A percentile compares a stretch with the other conserved stretches of the same genome.
Conservation (phyloP, 2,329 filamentous ascomycete species). For the Ophiostoma tasmaniense region DNA sequence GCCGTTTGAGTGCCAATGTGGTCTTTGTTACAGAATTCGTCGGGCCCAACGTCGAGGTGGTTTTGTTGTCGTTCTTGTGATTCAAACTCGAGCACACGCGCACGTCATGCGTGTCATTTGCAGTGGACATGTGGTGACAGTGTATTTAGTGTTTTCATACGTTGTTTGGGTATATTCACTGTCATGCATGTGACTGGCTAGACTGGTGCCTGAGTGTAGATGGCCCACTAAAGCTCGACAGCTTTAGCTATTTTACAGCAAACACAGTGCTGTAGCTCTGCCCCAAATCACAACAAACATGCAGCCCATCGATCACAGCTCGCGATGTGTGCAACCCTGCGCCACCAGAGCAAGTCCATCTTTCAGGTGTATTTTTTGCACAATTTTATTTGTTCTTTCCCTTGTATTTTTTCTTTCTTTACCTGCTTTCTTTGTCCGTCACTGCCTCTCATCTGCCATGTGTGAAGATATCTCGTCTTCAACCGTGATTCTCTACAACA, state of each 20-base stretch:
- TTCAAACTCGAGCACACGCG: background rate
- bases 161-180: background rate
- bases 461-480: too few relatives aligned
- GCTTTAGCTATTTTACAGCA: background rate
- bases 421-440: background rate
- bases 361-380: background rate
- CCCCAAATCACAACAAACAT: background rate
- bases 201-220: background rate
- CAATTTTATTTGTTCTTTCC: background rate
- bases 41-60: background rate
- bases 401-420: background rate
- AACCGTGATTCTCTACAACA: too few relatives aligned
- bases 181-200: background rate
- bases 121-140: background rate
- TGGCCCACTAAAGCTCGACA: background rate
- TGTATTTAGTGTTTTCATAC: background rate
- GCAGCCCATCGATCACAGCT: background rate
- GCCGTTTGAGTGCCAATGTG: background rate
- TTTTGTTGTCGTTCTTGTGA: background rate
- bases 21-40: background rate
- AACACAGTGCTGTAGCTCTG: background rate
- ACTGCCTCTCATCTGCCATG: too few relatives aligned
- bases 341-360: background rate
- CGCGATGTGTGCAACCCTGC: background rate
- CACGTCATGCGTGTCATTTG: background rate